Percentiles rank a stretch among this genome's conserved stretches.
phyloP scores from a whole-genome alignment of 768 basidiomycete genomes.

The Kwoniella sp. region DNA sequence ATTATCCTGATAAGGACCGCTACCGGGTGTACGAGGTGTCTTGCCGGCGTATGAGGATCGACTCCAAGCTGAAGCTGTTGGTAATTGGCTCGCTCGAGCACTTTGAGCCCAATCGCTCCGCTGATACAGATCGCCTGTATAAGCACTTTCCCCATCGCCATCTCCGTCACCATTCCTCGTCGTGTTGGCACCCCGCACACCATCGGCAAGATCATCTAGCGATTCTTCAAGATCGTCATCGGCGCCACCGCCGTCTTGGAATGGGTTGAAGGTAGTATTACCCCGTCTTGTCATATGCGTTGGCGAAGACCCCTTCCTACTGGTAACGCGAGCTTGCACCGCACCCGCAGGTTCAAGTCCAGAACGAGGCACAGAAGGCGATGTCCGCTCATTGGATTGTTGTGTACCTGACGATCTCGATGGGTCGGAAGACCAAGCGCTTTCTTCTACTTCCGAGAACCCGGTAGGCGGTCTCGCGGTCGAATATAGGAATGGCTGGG shows the following conservation, averaged over 20 bases:
- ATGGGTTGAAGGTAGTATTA: neutral
- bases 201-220: neutral
- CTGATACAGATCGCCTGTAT: neutral
- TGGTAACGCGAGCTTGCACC: neutral
- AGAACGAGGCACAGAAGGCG: conserved; percentile 6
- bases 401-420: conserved; percentile 3
- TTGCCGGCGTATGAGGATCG: conserved; percentile 6
- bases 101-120: conserved; percentile 3
- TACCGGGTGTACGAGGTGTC: neutral
- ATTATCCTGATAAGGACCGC: neutral
- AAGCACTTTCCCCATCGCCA: neutral
- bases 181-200: neutral
- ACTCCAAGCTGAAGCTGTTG: conserved; percentile 7
- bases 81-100: neutral
- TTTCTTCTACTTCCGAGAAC: conserved; percentile 23
- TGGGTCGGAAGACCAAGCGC: neutral
- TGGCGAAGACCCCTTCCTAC: neutral
- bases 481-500: conserved; percentile 45
- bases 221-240: neutral
- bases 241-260: neutral
- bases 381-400: conserved; percentile 1
- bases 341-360: conserved; percentile 5
- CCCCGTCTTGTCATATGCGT: neutral
- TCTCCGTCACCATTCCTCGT: neutral
- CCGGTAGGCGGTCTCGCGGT: conserved; percentile 37